Percentiles rank a stretch among this genome's conserved stretches.
Conservation (phyloP, 306 rosid genomes). For the Canavalia gladiata region DNA sequence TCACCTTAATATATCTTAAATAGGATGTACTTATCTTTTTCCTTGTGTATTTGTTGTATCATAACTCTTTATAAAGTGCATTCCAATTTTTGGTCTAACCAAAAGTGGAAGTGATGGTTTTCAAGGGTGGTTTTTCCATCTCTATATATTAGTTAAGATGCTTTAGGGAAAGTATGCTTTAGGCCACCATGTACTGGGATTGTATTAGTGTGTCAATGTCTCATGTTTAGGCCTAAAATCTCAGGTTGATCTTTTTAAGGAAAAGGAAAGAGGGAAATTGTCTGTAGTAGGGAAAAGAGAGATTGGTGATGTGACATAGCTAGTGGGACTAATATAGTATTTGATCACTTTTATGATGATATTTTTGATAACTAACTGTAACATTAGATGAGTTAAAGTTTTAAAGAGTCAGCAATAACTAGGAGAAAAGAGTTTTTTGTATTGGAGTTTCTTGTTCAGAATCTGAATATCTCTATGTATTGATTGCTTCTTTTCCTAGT, state of each 20-base stretch:
- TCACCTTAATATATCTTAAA: too few relatives aligned
- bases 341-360: constrained; percentile 30
- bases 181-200: constrained; percentile 16
- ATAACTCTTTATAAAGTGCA: constrained; percentile 23
- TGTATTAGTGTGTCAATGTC: constrained; percentile 17
- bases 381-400: neutral
- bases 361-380: constrained; percentile 1
- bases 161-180: constrained; percentile 41
- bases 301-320: constrained; percentile 18
- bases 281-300: neutral
- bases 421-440: neutral
- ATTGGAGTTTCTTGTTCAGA: neutral
- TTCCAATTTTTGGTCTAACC: constrained; percentile 31
- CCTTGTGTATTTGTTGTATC: too few relatives aligned
- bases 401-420: neutral
- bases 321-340: constrained; percentile 1
- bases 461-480: constrained; percentile 10
- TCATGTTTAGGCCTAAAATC: neutral
- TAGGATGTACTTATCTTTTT: too few relatives aligned
- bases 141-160: constrained; percentile 25
- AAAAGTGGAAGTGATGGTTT: constrained; percentile 6
- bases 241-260: constrained; percentile 1
- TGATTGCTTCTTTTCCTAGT: neutral
- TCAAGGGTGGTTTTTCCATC: constrained; percentile 30
- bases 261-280: constrained; percentile 14